Base-by-base conservation (phyloP, 2,329 filamentous ascomycete genomes). In the Aspergillus thermomutatus region DNA sequence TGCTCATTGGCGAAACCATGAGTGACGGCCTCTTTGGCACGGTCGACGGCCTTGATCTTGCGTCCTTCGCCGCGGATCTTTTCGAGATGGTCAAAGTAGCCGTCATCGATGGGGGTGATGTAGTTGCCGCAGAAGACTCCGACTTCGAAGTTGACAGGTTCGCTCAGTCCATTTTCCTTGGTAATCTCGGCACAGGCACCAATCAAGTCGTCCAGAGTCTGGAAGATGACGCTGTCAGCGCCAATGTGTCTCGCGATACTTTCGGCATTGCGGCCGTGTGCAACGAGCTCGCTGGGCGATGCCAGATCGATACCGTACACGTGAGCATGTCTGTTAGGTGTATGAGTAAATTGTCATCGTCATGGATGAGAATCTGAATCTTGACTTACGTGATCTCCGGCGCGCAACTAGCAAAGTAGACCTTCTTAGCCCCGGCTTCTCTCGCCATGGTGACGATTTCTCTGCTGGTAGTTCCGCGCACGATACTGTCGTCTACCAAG, bases 41-140 rank as follows among this genome's bases (percentile, higher is more conserved):
- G 82, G 65, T 88, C 83, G 61, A 88, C 75, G 19, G 86, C 81
- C 73, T 89, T 89, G 61, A 84, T 71, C 74, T 89, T 89, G 60
- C 82, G 80, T 60, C 84, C 87, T 72, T 90, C 87, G 49, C 88
- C 89, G 53, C 90, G 82, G 19, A 92, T 75, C 57, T 82, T 79
- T 74, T 90, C 87, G 4, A 95, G 80, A 66, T 91, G 90, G 63
- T 90, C 85, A 64, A 97, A 94, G 76, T 97, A 97, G 40, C 83
- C 87, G 6, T 87, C 82, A 1, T 88, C 84, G 1, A 97, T 89
- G 0, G 86, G 85, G 0, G 93, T 97, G 59, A 90, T 82, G 74
- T 97, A 97, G 61, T 87, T 85, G 48, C 93, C 93, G 69, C 87
- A 91, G 78, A 97, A 97, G 8, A 97, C 92, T 53, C 93, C 92